Evolutionary conservation across 176 grass and related monocot genomes (phyloP).

Genomic region (Poa annua): DNA sequence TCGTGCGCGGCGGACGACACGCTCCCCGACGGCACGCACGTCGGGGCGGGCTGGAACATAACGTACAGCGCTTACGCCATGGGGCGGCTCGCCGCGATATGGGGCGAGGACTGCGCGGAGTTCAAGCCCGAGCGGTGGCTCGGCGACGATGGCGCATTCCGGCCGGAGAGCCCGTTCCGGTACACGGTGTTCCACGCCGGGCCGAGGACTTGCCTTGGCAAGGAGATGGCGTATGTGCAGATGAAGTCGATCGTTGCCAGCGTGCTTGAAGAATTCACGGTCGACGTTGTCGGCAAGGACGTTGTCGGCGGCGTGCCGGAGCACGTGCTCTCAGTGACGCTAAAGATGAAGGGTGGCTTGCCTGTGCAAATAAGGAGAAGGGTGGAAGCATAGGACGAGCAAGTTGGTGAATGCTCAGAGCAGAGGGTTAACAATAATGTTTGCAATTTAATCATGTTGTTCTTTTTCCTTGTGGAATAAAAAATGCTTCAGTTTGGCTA

Average conservation of each 20-base stretch:
- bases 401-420: constrained; percentile 6
- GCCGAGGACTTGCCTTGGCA: constrained; percentile 46
- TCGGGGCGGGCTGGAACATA: background rate
- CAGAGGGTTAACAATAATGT: constrained; percentile 3
- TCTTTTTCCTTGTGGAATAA: background rate
- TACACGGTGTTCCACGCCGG: constrained; percentile 50
- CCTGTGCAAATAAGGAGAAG: constrained; percentile 43
- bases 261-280: constrained; percentile 48
- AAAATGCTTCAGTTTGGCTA: background rate
- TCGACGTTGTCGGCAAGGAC: constrained; percentile 41
- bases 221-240: constrained; percentile 56
- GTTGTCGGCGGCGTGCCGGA: constrained; percentile 1
- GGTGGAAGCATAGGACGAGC: constrained; percentile 1
- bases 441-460: background rate
- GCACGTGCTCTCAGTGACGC: constrained; percentile 23
- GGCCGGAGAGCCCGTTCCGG: constrained; percentile 26
- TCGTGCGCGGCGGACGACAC: constrained; percentile 55
- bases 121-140: constrained; percentile 23
- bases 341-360: constrained; percentile 36
- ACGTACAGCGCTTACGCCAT: constrained; percentile 21
- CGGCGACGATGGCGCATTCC: background rate
- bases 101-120: constrained; percentile 23
- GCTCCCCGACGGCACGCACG: constrained; percentile 29
- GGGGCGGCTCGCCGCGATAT: constrained; percentile 9
- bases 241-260: constrained; percentile 48